Evolutionary conservation across 169 alveolate species (phyloP), one percentile per base, ranked within the genome.

Genomic region (Plasmodium berghei): DNA sequence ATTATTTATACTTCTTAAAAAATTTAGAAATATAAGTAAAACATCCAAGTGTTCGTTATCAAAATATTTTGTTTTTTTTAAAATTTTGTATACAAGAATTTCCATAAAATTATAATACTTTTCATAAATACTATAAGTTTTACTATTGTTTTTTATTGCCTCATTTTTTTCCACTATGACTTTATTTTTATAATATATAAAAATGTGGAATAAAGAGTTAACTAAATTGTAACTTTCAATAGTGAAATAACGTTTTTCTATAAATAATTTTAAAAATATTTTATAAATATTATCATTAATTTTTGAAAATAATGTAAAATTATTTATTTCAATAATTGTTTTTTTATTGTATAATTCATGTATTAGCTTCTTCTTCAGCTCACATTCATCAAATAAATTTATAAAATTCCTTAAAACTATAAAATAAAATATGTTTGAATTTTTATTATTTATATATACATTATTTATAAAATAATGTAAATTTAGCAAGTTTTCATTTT

Each of bases 21-120:
- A 72, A 6, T 46, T 48, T 22, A 86, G 64, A 61, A 70, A 86
- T 42, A 86, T 20, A 59, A 56, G 48, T 22, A 86, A 52, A 58
- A 70, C 87, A 42, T 86, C 91, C 28, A 71, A 63, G 48, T 46
- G 16, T 4, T 9, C 1, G 8, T 71, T 18, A 64, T 86, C 87
- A 54, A 86, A 86, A 86, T 58, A 59, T 26, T 70, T 59, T 63
- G 91, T 86, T 72, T 86, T 86, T 64, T 52, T 86, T 45, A 86
- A 63, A 24, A 86, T 40, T 55, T 22, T 58, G 54, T 45, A 73
- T n/a, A 86, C 3, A 58, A 86, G 40, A 40, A 42, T 14, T 64
- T 86, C 91, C 55, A 70, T 48, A 28, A 26, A 22, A 26, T 40
- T 28, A 64, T 83, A 83, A 66, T 67, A 67, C 1, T 46, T 20